phyloP scores from a whole-genome alignment of 345 rosid species.

The Moricandia moricandioides region DNA sequence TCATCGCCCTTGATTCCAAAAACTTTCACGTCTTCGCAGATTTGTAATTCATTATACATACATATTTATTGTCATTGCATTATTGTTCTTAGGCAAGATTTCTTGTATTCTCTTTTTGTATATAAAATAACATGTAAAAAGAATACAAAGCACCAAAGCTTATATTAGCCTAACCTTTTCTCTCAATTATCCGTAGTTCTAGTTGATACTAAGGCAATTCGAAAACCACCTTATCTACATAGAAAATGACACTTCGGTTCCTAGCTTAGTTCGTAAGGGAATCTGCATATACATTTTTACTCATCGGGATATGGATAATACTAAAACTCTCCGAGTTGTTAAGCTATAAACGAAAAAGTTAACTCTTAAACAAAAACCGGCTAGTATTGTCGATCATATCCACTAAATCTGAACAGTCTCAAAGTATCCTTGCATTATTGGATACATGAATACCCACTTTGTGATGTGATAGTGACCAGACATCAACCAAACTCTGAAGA shows the following conservation, averaged over 20 bases:
- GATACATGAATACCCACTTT: neutral
- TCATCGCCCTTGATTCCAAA: slow-evolving; percentile 73
- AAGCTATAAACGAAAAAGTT: neutral
- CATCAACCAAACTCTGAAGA: neutral
- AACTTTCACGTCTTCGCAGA: slow-evolving; percentile 83
- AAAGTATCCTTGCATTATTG: neutral
- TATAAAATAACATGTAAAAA: neutral
- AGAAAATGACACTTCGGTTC: neutral
- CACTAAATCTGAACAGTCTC: neutral
- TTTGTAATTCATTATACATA: slow-evolving; percentile 35
- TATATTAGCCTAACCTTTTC: no score
- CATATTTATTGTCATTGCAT: slow-evolving; percentile 10
- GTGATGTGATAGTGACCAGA: slow-evolving; percentile 5
- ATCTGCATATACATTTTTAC: no score
- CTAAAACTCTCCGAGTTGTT: neutral
- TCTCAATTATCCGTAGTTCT: no score
- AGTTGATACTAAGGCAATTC: neutral
- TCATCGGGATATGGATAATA: no score
- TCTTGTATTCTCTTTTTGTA: neutral
- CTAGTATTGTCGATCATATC: no score
- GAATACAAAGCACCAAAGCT: neutral
- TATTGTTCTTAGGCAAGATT: slow-evolving; percentile 19
- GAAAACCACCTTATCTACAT: neutral
- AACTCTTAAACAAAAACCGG: neutral
- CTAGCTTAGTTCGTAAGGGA: neutral